A percentile compares a stretch with the other conserved stretches of the same genome.
phyloP scores from a whole-genome alignment of 176 grass and related monocot species.

The Musa acuminata region DNA sequence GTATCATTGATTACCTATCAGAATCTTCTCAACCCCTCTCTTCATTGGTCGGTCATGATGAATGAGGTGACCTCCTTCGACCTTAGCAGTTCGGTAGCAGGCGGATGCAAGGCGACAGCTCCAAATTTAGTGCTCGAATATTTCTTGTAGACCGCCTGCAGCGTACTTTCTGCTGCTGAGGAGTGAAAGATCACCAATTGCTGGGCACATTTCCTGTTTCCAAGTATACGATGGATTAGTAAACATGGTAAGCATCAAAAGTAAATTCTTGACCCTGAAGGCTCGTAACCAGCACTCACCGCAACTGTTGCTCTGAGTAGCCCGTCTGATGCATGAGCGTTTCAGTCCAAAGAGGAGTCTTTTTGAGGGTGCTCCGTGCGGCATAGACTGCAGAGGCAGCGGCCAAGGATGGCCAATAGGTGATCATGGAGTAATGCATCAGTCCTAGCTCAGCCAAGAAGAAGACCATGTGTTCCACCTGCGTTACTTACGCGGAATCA shows the following conservation, averaged over 20 bases:
- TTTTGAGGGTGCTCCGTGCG: constrained; percentile 33
- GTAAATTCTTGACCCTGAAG: neutral
- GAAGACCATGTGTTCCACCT: constrained; percentile 35
- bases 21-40: too few relatives aligned
- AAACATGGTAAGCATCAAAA: neutral
- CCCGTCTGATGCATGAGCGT: constrained; percentile 37
- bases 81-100: constrained; percentile 5
- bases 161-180: constrained; percentile 24
- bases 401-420: constrained; percentile 33
- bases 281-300: constrained; percentile 20
- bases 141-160: constrained; percentile 36
- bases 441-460: constrained; percentile 60
- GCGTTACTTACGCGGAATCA: neutral
- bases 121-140: constrained; percentile 37
- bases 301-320: constrained; percentile 29
- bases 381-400: constrained; percentile 3
- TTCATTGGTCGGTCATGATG: too few relatives aligned
- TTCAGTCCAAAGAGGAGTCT: constrained; percentile 29
- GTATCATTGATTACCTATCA: too few relatives aligned
- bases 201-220: constrained; percentile 34
- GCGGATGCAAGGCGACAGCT: constrained; percentile 30
- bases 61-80: too few relatives aligned
- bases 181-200: constrained; percentile 33
- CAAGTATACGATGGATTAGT: neutral
- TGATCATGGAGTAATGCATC: constrained; percentile 45